These are phyloP conservation scores for Cyamopsis tetragonoloba DNA, from an alignment of 306 rosid genomes.

Conservation along the genomic window DNA sequence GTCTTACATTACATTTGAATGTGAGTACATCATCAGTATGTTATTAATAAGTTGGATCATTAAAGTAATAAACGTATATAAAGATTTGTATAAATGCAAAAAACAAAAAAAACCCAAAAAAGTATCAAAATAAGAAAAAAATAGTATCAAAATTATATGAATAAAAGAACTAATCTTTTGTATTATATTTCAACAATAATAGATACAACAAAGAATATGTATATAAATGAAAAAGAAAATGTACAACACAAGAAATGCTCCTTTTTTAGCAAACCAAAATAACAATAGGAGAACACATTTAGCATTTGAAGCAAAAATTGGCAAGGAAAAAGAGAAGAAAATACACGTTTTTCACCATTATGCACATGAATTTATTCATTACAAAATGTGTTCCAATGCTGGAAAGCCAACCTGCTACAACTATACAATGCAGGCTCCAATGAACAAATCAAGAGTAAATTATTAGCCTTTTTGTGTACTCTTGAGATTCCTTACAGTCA, in stretches of 20 bases:
- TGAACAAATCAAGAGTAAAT: slow-evolving; percentile 20
- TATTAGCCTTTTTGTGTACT: slow-evolving; percentile 47
- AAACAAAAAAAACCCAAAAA: too few relatives aligned
- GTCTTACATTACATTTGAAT: too few relatives aligned
- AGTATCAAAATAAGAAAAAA: too few relatives aligned
- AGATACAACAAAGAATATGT: slow-evolving; percentile 24
- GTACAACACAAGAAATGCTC: not conserved
- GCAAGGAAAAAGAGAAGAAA: not conserved
- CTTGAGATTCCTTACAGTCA: slow-evolving; percentile 79
- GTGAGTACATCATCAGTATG: too few relatives aligned
- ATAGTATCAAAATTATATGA: not conserved
- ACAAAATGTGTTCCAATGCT: slow-evolving; percentile 27
- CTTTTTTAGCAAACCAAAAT: slow-evolving; percentile 19
- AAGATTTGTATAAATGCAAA: slow-evolving; percentile 4
- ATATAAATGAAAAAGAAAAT: not conserved
- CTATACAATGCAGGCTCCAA: slow-evolving; percentile 46
- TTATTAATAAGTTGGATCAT: too few relatives aligned
- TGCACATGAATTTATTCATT: slow-evolving; percentile 56
- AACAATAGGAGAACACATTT: slow-evolving; percentile 15
- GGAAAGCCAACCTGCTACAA: slow-evolving; percentile 32
- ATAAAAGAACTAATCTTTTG: not conserved
- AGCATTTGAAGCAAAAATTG: slow-evolving; percentile 12
- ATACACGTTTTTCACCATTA: slow-evolving; percentile 33
- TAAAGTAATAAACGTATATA: too few relatives aligned
- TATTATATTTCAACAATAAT: not conserved